These are phyloP conservation scores for Aureobasidium melanogenum DNA, from an alignment of 2,329 filamentous ascomycete species.

Conservation along the genomic window DNA sequence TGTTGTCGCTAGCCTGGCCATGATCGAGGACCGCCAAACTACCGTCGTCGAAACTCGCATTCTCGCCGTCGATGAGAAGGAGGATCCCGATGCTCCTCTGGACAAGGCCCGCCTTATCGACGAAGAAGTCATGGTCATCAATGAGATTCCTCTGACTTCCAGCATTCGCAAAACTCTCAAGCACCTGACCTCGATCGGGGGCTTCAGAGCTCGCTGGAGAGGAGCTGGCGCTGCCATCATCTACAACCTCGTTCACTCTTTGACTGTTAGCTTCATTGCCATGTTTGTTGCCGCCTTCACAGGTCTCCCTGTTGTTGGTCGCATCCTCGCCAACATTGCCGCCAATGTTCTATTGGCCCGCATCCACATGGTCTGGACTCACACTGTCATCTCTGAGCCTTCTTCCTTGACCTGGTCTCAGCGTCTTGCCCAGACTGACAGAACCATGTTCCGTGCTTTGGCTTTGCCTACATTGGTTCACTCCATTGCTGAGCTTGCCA, in stretches of 20 bases:
- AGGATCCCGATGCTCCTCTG: conserved; percentile 39
- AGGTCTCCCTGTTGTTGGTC: conserved; percentile 33
- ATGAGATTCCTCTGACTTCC: conserved; percentile 52
- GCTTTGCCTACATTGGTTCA: conserved; percentile 40
- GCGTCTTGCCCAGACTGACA: conserved; percentile 48
- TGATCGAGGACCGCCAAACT: conserved; percentile 53
- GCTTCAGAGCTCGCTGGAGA: conserved; percentile 28
- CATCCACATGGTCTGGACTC: conserved; percentile 70
- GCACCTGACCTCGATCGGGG: conserved; percentile 45
- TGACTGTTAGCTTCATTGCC: conserved; percentile 32
- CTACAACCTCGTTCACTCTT: conserved; percentile 25
- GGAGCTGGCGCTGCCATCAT: conserved; percentile 26
- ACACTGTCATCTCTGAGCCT: conserved; percentile 69
- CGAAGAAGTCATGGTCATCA: conserved; percentile 36
- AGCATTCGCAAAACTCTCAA: conserved; percentile 49
- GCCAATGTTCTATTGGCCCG: conserved; percentile 56
- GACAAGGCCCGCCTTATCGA: conserved; percentile 31
- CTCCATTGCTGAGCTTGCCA: conserved; percentile 45
- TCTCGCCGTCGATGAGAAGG: conserved; percentile 43
- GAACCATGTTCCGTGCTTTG: conserved; percentile 14
- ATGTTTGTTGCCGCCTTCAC: conserved; percentile 34
- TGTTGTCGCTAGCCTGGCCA: conserved; percentile 53
- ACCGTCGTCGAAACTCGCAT: conserved; percentile 33
- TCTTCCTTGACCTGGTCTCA: conserved; percentile 53
- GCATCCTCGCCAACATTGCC: conserved; percentile 41